phyloP scores from a whole-genome alignment of 441 rosid species.

The Populus hybrid region DNA sequence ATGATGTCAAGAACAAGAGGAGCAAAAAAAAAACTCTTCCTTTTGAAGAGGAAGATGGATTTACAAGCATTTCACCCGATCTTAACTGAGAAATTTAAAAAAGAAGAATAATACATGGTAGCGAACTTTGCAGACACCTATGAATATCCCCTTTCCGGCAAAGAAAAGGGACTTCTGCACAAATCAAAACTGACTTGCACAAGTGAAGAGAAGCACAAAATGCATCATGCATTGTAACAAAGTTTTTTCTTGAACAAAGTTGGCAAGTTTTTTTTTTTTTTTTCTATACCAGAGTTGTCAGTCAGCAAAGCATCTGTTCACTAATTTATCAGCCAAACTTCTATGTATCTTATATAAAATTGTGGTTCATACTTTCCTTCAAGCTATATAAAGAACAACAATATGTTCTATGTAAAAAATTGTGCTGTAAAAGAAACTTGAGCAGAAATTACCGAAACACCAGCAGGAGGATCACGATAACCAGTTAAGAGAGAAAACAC shows the following conservation, averaged over 20 bases:
- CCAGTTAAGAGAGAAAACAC: slow-evolving; percentile 97
- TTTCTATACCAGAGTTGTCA: not conserved
- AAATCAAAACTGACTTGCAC: not conserved
- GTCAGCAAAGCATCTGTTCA: not conserved
- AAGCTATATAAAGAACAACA: not conserved
- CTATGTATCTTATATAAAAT: not conserved
- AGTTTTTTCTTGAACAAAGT: not conserved
- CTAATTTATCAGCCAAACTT: not conserved
- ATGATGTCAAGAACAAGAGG: not conserved
- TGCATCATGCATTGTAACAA: not conserved
- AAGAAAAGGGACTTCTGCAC: not conserved
- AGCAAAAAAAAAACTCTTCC: not conserved
- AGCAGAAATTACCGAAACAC: slow-evolving; percentile 59
- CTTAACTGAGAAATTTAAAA: not conserved
- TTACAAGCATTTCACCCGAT: not conserved
- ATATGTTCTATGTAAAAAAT: not conserved
- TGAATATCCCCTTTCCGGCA: not conserved
- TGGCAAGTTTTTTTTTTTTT: not conserved
- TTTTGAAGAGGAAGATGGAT: not conserved
- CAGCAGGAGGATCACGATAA: slow-evolving; percentile 99
- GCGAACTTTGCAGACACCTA: not conserved
- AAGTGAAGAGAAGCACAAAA: not conserved
- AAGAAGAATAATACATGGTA: not conserved
- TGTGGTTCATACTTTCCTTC: not conserved
- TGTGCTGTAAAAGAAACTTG: not conserved